phyloP scores from a whole-genome alignment of 805 yeast species.

The Tetrapisispora iriomotensis region DNA sequence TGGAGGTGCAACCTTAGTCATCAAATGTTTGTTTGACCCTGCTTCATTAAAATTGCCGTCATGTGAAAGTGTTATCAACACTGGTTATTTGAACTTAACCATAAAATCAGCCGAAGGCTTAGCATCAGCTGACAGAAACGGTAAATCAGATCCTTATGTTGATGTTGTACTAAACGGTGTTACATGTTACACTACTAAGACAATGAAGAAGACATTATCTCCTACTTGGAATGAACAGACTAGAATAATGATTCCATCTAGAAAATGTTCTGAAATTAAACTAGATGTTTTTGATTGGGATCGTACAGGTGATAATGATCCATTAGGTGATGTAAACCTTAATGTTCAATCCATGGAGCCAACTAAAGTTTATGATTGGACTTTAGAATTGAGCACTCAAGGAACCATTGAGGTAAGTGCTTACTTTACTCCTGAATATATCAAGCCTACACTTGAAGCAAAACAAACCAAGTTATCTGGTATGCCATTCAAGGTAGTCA shows the following conservation, averaged over 20 bases:
- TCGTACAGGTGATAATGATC: slow-evolving; percentile 57
- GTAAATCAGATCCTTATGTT: slow-evolving; percentile 67
- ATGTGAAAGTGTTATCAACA: slow-evolving; percentile 55
- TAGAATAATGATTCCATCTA: slow-evolving; percentile 51
- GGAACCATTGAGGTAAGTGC: slow-evolving; percentile 50
- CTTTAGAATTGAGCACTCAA: slow-evolving; percentile 48
- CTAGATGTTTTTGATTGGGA: slow-evolving; percentile 68
- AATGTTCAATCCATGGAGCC: slow-evolving; percentile 45
- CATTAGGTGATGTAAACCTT: slow-evolving; percentile 43
- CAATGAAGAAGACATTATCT: slow-evolving; percentile 53
- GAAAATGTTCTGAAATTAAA: slow-evolving; percentile 42
- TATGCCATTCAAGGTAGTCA: slow-evolving; percentile 40
- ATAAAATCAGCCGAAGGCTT: slow-evolving; percentile 47
- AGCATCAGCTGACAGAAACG: slow-evolving; percentile 56
- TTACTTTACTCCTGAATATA: slow-evolving; percentile 53
- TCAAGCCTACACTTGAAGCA: slow-evolving; percentile 43
- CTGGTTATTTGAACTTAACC: slow-evolving; percentile 52
- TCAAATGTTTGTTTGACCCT: slow-evolving; percentile 56
- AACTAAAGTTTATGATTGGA: slow-evolving; percentile 35
- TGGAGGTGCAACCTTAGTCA: slow-evolving; percentile 32
- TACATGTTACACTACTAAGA: slow-evolving; percentile 47
- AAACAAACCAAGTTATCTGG: slow-evolving; percentile 27
- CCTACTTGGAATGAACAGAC: slow-evolving; percentile 72
- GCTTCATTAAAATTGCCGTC: slow-evolving; percentile 42
- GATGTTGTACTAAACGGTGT: slow-evolving; percentile 44